phyloP scores from a whole-genome alignment of 352 stramenopile genomes.

The Globisporangium okanoganense region DNA sequence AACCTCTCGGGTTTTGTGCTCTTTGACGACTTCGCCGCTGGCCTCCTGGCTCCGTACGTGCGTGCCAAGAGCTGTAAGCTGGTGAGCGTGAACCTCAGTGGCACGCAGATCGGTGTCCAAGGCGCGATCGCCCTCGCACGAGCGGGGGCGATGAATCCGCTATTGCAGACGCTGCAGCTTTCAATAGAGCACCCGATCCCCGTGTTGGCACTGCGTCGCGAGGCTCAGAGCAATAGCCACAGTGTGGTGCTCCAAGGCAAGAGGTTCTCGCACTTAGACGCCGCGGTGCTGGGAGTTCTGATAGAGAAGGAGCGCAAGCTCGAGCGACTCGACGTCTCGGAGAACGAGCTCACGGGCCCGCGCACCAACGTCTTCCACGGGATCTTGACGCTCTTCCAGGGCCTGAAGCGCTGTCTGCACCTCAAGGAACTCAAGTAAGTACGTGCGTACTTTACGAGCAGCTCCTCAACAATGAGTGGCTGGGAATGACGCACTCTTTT shows the following conservation, averaged over 20 bases:
- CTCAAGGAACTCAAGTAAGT: conserved; percentile 53
- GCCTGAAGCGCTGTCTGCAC: conserved; percentile 41
- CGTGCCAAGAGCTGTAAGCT: conserved; percentile 48
- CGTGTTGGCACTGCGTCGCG: conserved; percentile 25
- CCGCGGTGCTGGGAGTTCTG: conserved; percentile 45
- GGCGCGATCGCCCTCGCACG: conserved; percentile 32
- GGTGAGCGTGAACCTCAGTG: conserved; percentile 34
- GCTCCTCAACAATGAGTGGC: background rate
- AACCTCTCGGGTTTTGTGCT: conserved; percentile 54
- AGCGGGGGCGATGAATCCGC: conserved; percentile 26
- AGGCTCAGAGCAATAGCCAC: conserved; percentile 26
- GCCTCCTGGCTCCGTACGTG: conserved; percentile 52
- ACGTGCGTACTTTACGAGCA: background rate
- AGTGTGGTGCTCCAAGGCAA: conserved; percentile 21
- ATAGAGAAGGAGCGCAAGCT: conserved; percentile 50
- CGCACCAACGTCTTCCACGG: conserved; percentile 58
- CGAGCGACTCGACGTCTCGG: conserved; percentile 44
- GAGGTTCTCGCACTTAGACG: conserved; percentile 57
- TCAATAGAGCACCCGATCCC: conserved; percentile 30
- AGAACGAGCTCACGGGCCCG: conserved; percentile 45
- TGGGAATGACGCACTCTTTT: background rate
- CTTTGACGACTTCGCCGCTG: conserved; percentile 48
- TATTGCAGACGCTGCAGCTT: conserved; percentile 48
- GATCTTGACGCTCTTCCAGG: conserved; percentile 35
- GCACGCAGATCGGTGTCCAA: conserved; percentile 50